Conservation (phyloP, 805 yeast genomes). For the Wickerhamia fluorescens region DNA sequence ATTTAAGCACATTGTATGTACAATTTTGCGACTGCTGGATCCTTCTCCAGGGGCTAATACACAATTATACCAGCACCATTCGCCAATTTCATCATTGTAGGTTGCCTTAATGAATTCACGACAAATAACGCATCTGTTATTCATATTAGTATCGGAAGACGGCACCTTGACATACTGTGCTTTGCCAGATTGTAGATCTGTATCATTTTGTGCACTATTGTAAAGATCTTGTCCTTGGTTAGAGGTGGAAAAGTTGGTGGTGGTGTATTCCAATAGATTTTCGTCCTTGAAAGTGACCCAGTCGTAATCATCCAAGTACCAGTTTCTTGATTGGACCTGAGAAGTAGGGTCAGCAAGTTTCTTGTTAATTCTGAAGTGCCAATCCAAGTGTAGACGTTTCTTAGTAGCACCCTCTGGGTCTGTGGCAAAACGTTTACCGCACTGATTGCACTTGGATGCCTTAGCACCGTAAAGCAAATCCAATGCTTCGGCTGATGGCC, state of each 20-base stretch:
- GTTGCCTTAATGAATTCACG: constrained; percentile 37
- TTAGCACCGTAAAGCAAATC: constrained; percentile 48
- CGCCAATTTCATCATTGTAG: constrained; percentile 38
- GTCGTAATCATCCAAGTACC: constrained; percentile 68
- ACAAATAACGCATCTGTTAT: constrained; percentile 35
- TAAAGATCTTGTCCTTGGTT: constrained; percentile 3
- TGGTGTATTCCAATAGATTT: constrained; percentile 30
- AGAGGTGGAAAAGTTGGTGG: constrained; percentile 5
- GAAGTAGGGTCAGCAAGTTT: constrained; percentile 36
- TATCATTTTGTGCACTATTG: constrained; percentile 2
- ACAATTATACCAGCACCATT: constrained; percentile 40
- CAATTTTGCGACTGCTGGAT: constrained; percentile 27
- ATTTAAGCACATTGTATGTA: constrained; percentile 32
- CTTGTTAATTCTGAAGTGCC: constrained; percentile 93
- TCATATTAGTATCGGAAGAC: constrained; percentile 22
- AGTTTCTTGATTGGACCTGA: constrained; percentile 64
- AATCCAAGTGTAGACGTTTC: constrained; percentile 70
- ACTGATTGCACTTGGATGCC: constrained; percentile 78
- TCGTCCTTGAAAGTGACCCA: constrained; percentile 77
- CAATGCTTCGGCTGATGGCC: constrained; percentile 21
- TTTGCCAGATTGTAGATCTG: constrained; percentile 1
- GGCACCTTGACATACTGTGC: constrained; percentile 12
- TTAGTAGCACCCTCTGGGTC: constrained; percentile 49
- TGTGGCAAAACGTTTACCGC: constrained; percentile 78
- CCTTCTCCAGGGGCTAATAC: constrained; percentile 31